Conservation (phyloP, 257 asterid genomes). For the Linaria vulgaris region DNA sequence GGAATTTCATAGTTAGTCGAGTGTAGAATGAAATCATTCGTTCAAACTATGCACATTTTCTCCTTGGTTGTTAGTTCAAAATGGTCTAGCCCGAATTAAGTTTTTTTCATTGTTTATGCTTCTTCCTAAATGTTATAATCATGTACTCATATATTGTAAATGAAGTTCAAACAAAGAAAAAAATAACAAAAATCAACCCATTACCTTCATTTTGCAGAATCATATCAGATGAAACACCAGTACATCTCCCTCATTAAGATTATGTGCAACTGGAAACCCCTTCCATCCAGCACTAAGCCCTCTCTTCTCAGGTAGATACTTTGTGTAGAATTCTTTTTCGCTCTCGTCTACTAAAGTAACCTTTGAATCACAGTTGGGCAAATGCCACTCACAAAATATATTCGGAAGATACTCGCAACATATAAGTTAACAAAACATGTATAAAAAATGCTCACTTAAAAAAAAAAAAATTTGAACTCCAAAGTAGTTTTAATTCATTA, state of each 20-base stretch:
- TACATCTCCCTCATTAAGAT: constrained; percentile 53
- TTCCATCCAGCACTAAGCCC: constrained; percentile 71
- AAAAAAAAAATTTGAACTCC: background rate
- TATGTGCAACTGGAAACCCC: constrained; percentile 47
- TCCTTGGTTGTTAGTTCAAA: no score
- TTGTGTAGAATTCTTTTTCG: constrained; percentile 31
- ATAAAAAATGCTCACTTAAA: background rate
- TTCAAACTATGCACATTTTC: no score
- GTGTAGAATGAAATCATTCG: no score
- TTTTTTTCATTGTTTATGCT: no score
- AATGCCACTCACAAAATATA: constrained; percentile 39
- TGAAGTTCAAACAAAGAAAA: background rate
- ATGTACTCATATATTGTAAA: no score
- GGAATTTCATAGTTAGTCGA: no score
- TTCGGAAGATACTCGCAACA: constrained; percentile 42
- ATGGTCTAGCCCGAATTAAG: no score
- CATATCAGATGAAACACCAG: constrained; percentile 46
- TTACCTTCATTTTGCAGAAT: constrained; percentile 32
- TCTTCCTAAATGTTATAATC: no score
- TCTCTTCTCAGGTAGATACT: constrained; percentile 39
- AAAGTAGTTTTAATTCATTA: constrained; percentile 19
- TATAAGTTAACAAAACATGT: background rate
- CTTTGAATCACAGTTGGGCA: constrained; percentile 42
- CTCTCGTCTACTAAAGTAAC: constrained; percentile 47
- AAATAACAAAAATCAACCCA: background rate